A percentile compares a stretch with the other conserved stretches of the same genome.
These are phyloP conservation scores for Parastagonospora nodorum DNA, from an alignment of 2,329 filamentous ascomycete species.

Conservation along the genomic window DNA sequence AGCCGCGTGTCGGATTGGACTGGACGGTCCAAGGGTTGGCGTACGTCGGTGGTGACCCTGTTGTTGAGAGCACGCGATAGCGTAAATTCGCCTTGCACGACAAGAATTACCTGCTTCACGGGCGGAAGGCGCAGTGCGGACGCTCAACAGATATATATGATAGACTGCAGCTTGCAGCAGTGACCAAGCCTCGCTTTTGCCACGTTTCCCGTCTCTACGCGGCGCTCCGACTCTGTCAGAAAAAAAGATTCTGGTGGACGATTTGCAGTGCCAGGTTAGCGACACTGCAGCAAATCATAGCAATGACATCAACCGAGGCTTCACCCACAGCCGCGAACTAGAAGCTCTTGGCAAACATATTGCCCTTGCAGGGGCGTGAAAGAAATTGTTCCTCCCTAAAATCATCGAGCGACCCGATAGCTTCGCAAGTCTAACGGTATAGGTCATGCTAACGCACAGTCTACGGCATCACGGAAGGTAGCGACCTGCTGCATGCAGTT, in stretches of 20 bases:
- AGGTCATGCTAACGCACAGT: conserved; percentile 1
- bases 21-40: conserved; percentile 5
- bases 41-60: conserved; percentile 8
- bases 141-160: background rate
- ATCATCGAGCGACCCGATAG: background rate
- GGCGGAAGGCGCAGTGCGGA: conserved; percentile 10
- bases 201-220: conserved; percentile 24
- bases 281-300: conserved; percentile 18
- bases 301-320: conserved; percentile 25
- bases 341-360: background rate
- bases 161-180: no score
- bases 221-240: conserved; percentile 26
- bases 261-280: background rate
- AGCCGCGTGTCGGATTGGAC: no score
- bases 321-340: background rate
- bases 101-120: conserved; percentile 3
- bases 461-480: background rate
- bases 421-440: conserved; percentile 24
- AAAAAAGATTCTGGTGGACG: conserved; percentile 6
- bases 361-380: background rate
- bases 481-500: background rate
- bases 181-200: background rate
- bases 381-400: conserved; percentile 1
- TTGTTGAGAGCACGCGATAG: conserved; percentile 19
- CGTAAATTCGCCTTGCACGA: no score